Base-by-base conservation (phyloP, 345 rosid genomes). In the Acer campestre region DNA sequence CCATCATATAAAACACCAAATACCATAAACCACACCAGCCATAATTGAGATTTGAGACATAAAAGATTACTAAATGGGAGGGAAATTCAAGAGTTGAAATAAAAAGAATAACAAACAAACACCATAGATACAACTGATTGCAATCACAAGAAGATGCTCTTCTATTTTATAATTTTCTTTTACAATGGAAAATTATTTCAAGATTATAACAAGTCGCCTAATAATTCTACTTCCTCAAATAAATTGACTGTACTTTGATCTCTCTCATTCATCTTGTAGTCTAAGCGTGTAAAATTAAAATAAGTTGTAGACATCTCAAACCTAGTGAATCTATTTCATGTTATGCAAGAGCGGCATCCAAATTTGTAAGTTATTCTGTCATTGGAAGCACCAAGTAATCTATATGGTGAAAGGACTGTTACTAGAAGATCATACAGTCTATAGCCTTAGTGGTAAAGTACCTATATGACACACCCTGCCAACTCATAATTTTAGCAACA, bases 361-460 rank as follows among this genome's bases (percentile, higher is more conserved):
- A 74, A 18, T 48, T 46, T 62, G 46, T 49, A 59, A 25, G 11
- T 20, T 70, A 51, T 38, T 49, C 35, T 38, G n/a, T 62, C 71
- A 71, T 44, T 67, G 58, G 27, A 67, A 79, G 74, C 42, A 58
- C 66, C 27, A n/a, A 4, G 42, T n/a, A 18, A 20, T 7, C 8
- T 16, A 67, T 25, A 76, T n/a, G 40, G 13, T 55, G 8, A 58
- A 65, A 74, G 31, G 12, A 74, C 44, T 1, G 51, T 63, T 20
- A 75, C 7, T 10, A 7, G 40, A 27, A 31, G 22, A 11, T 48
- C 48, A 62, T 16, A 42, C 1, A 23, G 22, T 5, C 17, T 53
- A 40, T 68, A 20, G 31, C 18, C 7, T 23, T 51, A 65, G 31
- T 38, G 13, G 73, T 68, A 67, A 11, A 3, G 5, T n/a, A 62